These are phyloP conservation scores for Erythrophleum ivorense DNA, from an alignment of 331 rosid genomes.

Conservation along the genomic window DNA sequence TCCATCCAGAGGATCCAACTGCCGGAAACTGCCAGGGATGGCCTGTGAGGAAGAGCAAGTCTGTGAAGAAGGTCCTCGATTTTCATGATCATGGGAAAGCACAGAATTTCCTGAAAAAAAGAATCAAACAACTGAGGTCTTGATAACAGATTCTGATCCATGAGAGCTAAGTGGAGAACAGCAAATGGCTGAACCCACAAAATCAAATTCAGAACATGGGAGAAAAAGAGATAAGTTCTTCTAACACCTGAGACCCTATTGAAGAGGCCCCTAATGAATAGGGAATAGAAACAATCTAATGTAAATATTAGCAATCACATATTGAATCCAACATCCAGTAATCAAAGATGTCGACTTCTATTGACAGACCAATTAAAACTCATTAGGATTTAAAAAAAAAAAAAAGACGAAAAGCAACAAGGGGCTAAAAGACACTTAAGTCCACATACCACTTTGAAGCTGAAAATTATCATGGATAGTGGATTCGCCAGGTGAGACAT, in stretches of 20 bases:
- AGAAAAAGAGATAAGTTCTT: slow-evolving; percentile 20
- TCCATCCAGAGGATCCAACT: slow-evolving; percentile 46
- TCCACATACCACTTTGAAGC: slow-evolving; percentile 59
- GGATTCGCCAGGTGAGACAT: slow-evolving; percentile 52
- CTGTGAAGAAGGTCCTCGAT: slow-evolving; percentile 48
- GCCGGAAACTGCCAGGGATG: slow-evolving; percentile 46
- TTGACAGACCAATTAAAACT: slow-evolving; percentile 18
- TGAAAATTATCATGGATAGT: slow-evolving; percentile 48
- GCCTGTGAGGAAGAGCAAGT: slow-evolving; percentile 52
- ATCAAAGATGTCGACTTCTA: background rate
- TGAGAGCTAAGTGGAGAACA: slow-evolving; percentile 39
- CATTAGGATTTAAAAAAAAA: slow-evolving; percentile 14
- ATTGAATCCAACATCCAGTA: slow-evolving; percentile 9
- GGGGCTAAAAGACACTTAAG: background rate
- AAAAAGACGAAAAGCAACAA: background rate
- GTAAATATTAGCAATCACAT: slow-evolving; percentile 1
- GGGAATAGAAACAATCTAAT: slow-evolving; percentile 33
- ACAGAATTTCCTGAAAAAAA: slow-evolving; percentile 49
- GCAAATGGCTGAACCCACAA: slow-evolving; percentile 40
- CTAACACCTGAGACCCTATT: slow-evolving; percentile 41
- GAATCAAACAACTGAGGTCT: slow-evolving; percentile 40
- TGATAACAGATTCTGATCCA: slow-evolving; percentile 41
- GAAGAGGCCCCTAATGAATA: slow-evolving; percentile 11
- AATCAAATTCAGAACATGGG: slow-evolving; percentile 12
- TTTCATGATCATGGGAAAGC: slow-evolving; percentile 44